Evolutionary conservation across 306 rosid genomes (phyloP), one percentile per base, ranked within the genome.

Genomic region (Cicer arietinum): DNA sequence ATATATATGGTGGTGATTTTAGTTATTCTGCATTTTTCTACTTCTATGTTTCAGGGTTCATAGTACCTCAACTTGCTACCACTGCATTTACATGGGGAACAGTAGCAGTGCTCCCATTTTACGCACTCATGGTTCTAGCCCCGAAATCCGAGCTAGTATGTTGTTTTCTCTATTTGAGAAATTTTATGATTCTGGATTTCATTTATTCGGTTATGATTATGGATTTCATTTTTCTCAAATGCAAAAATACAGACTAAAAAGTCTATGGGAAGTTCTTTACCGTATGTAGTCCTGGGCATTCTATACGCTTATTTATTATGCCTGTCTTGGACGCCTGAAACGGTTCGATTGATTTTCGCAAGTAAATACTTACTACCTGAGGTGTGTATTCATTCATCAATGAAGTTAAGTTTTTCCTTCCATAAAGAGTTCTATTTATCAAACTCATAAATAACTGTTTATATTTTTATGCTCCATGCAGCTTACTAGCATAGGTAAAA

Each of bases 271-370:
- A 90, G 99, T 81, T 54, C 71, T 46, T 44, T 90, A 65, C 99
- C 99, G 0, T 94, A 82, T 79, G 69, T 84, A 11, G 73, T 82
- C 71, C 97, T 94, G 14, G 95, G 99, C 18, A 7, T 88, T 89
- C 91, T 94, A 54, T 94, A 94, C 82, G 90, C 95, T 48, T 94
- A 90, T 83, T 86, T 94, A 1, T 86, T 94, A 25, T 94, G 73
- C 86, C 88, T 92, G 22, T 94, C 99, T 45, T 94, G 99, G 99
- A 94, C 95, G 7, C 97, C 97, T 1, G 96, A 94, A 65, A 87
- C 97, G 3, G 22, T 90, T 0, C 84, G 51, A 22, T 47, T 86
- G 84, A 86, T 94, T 74, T 94, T 92, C 17, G 91, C 99, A 1
- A 92, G 79, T 86, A 88, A 94, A 88, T 88, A 94, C 86, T 89